Percentiles rank a stretch among this genome's conserved stretches.
These are phyloP conservation scores for Gamarada debralockiae DNA, from an alignment of 495 filamentous ascomycete species.

Conservation along the genomic window DNA sequence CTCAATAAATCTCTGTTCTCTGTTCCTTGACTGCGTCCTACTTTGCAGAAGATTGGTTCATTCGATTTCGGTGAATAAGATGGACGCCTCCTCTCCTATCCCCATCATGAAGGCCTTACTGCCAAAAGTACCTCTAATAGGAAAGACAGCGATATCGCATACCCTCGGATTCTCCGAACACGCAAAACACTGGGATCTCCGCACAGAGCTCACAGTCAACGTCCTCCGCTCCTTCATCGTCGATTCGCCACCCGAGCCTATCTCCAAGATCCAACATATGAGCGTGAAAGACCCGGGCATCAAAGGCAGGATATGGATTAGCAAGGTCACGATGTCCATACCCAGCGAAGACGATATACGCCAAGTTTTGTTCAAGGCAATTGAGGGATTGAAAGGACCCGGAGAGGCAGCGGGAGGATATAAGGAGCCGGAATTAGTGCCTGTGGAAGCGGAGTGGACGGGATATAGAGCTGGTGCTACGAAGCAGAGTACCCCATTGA, in stretches of 20 bases:
- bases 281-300: slow-evolving; percentile 60
- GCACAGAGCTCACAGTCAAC: slow-evolving; percentile 68
- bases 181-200: slow-evolving; percentile 72
- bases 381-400: slow-evolving; percentile 55
- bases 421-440: slow-evolving; percentile 46
- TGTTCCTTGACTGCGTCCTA: no score
- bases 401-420: slow-evolving; percentile 36
- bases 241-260: slow-evolving; percentile 33
- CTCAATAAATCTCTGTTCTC: no score
- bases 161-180: slow-evolving; percentile 60
- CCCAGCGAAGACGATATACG: slow-evolving; percentile 52
- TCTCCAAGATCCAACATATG: slow-evolving; percentile 61
- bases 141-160: slow-evolving; percentile 65
- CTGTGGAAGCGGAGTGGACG: slow-evolving; percentile 85
- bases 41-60: no score
- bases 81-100: slow-evolving; percentile 34
- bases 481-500: slow-evolving; percentile 48
- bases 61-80: slow-evolving; percentile 9
- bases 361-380: slow-evolving; percentile 54
- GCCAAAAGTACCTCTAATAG: slow-evolving; percentile 59
- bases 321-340: slow-evolving; percentile 54
- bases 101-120: slow-evolving; percentile 45
- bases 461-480: slow-evolving; percentile 60
- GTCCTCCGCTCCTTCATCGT: slow-evolving; percentile 62
- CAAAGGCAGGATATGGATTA: slow-evolving; percentile 80